phyloP scores from a whole-genome alignment of 2,329 filamentous ascomycete species.

The Fusarium hainanense region DNA sequence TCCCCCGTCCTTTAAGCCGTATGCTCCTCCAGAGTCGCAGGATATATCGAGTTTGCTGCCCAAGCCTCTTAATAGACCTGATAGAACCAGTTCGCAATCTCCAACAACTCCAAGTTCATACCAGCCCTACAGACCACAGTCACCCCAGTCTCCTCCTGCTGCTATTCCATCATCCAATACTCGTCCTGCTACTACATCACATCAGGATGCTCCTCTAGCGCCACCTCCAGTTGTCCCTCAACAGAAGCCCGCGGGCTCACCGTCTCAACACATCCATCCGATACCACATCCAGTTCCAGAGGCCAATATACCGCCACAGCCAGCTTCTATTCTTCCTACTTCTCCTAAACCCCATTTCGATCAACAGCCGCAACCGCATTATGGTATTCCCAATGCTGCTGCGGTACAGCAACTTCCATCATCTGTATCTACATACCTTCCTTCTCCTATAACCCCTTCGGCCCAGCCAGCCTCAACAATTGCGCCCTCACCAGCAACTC shows the following conservation, averaged over 20 bases:
- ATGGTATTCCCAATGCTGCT: constrained; percentile 21
- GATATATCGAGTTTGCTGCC: constrained; percentile 17
- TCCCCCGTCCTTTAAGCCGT: constrained; percentile 45
- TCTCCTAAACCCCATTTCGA: constrained; percentile 25
- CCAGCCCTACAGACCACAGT: constrained; percentile 47
- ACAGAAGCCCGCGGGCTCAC: constrained; percentile 25
- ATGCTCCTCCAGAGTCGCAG: constrained; percentile 41
- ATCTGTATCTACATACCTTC: constrained; percentile 14
- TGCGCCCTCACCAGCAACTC: constrained; percentile 17
- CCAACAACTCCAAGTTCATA: constrained; percentile 42
- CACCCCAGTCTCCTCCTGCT: constrained; percentile 24
- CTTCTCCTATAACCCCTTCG: constrained; percentile 26
- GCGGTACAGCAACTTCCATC: constrained; percentile 24
- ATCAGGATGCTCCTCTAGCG: constrained; percentile 12
- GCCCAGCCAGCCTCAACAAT: constrained; percentile 15
- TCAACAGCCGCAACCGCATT: constrained; percentile 13
- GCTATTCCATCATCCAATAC: constrained; percentile 1
- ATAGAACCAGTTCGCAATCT: constrained; percentile 37
- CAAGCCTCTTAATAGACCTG: constrained; percentile 15
- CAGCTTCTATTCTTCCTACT: constrained; percentile 15
- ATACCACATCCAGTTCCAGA: constrained; percentile 8
- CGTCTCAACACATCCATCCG: constrained; percentile 43
- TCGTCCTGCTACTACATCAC: constrained; percentile 18
- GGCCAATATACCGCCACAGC: constrained; percentile 11
- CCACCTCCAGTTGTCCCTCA: constrained; percentile 11